Conservation (phyloP, 768 basidiomycete species). For the Russula lepida region DNA sequence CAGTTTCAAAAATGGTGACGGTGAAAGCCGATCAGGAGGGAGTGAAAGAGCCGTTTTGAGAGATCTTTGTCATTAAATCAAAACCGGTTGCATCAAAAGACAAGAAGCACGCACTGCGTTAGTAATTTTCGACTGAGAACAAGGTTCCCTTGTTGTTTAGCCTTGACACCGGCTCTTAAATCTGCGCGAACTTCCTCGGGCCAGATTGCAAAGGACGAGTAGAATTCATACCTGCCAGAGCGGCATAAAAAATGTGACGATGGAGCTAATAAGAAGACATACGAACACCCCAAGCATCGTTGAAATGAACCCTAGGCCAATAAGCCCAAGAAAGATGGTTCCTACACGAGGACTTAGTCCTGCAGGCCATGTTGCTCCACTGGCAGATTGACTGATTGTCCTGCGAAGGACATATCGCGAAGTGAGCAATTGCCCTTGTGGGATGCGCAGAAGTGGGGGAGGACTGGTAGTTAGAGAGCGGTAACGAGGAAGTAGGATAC, state of each 20-base stretch:
- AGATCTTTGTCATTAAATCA: constrained; percentile 33
- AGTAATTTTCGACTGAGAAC: constrained; percentile 45
- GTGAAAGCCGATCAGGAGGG: constrained; percentile 29
- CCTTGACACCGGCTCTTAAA: constrained; percentile 56
- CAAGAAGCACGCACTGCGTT: constrained; percentile 35
- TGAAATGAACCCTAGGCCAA: constrained; percentile 13
- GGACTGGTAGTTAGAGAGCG: background rate
- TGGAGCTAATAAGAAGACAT: background rate
- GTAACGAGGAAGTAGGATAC: background rate
- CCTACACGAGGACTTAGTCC: constrained; percentile 4
- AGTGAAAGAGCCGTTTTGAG: constrained; percentile 45
- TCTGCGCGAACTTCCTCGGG: constrained; percentile 54
- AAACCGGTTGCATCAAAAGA: background rate
- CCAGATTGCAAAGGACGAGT: constrained; percentile 54
- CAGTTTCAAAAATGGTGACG: constrained; percentile 53
- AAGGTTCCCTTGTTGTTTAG: constrained; percentile 50
- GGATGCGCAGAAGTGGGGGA: background rate
- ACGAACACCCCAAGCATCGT: constrained; percentile 17
- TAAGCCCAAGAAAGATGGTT: constrained; percentile 12
- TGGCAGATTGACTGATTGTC: background rate
- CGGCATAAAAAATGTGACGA: constrained; percentile 24
- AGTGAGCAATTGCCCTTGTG: background rate
- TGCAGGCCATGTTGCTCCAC: background rate
- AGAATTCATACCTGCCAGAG: constrained; percentile 44
- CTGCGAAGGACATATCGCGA: background rate